phyloP scores from a whole-genome alignment of 2,329 filamentous ascomycete species.

The Cordyceps tenuipes region DNA sequence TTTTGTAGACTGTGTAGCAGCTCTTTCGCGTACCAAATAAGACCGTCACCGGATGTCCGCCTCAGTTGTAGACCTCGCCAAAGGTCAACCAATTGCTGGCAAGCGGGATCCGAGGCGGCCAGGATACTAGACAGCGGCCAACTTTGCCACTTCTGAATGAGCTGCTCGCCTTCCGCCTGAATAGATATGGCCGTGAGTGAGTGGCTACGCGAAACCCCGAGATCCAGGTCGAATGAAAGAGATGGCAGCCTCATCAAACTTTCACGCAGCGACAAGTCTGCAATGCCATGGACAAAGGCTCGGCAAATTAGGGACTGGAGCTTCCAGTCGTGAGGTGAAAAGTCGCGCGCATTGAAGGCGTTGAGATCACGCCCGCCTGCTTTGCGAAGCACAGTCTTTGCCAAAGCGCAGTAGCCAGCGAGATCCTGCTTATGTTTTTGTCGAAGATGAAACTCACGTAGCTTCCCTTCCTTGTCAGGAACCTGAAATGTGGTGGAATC shows the following conservation, averaged over 20 bases:
- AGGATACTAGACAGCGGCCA: constrained; percentile 13
- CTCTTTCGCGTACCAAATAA: constrained; percentile 43
- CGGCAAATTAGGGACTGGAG: constrained; percentile 44
- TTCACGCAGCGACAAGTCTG: constrained; percentile 35
- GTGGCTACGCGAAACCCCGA: constrained; percentile 27
- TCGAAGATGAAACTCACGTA: constrained; percentile 26
- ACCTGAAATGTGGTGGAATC: constrained; percentile 17
- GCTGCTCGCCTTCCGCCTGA: constrained; percentile 48
- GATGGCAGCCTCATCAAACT: constrained; percentile 40
- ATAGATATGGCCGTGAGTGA: constrained; percentile 46
- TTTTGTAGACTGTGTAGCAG: constrained; percentile 39
- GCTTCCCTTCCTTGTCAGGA: constrained; percentile 14
- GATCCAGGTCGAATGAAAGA: constrained; percentile 28
- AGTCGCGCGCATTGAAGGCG: constrained; percentile 35
- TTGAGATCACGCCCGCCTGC: constrained; percentile 43
- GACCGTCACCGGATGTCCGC: constrained; percentile 35
- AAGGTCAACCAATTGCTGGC: constrained; percentile 27
- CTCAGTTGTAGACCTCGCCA: constrained; percentile 40
- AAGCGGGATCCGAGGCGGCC: constrained; percentile 19
- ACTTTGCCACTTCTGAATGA: constrained; percentile 39
- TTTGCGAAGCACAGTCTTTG: constrained; percentile 42
- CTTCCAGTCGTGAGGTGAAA: constrained; percentile 35
- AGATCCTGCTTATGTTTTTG: constrained; percentile 36
- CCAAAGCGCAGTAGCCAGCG: constrained; percentile 36
- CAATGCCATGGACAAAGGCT: constrained; percentile 47